phyloP scores from a whole-genome alignment of 2,329 filamentous ascomycete species.

The Arthrobotrys iridis region DNA sequence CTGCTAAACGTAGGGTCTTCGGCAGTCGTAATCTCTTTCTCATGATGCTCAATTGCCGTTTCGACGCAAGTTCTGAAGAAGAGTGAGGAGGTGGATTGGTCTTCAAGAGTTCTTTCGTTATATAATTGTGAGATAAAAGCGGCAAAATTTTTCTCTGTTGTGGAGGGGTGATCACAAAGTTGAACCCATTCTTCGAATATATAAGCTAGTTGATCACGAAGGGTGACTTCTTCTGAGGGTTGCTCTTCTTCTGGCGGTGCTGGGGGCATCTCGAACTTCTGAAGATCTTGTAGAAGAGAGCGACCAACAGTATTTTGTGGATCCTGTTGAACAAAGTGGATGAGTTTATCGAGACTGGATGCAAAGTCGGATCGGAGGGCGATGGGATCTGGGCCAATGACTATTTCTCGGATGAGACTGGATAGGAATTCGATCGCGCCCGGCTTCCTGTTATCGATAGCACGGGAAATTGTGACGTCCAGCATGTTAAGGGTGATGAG shows the following conservation, averaged over 20 bases:
- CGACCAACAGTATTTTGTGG: slow-evolving; percentile 56
- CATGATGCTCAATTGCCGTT: slow-evolving; percentile 78
- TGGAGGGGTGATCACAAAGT: slow-evolving; percentile 79
- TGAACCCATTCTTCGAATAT: slow-evolving; percentile 95
- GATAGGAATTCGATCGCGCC: slow-evolving; percentile 57
- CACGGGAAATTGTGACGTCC: slow-evolving; percentile 60
- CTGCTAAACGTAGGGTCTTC: slow-evolving; percentile 60
- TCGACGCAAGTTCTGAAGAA: slow-evolving; percentile 87
- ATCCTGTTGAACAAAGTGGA: slow-evolving; percentile 57
- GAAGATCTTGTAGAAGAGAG: slow-evolving; percentile 56
- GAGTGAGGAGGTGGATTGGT: slow-evolving; percentile 77
- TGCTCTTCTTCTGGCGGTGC: slow-evolving; percentile 73
- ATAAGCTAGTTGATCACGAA: slow-evolving; percentile 88
- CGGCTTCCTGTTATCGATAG: slow-evolving; percentile 56
- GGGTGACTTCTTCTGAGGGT: slow-evolving; percentile 72
- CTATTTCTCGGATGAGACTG: slow-evolving; percentile 57
- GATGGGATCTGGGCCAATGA: slow-evolving; percentile 55
- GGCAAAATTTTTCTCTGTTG: slow-evolving; percentile 75
- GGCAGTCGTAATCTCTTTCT: slow-evolving; percentile 70
- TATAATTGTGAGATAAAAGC: slow-evolving; percentile 88
- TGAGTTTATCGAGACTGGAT: slow-evolving; percentile 58
- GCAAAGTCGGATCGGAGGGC: slow-evolving; percentile 58
- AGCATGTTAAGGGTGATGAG: slow-evolving; percentile 70
- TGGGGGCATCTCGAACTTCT: slow-evolving; percentile 55
- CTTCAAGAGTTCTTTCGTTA: slow-evolving; percentile 75